phyloP scores from a whole-genome alignment of 108 stramenopile species.

The Skeletonema costatum region DNA sequence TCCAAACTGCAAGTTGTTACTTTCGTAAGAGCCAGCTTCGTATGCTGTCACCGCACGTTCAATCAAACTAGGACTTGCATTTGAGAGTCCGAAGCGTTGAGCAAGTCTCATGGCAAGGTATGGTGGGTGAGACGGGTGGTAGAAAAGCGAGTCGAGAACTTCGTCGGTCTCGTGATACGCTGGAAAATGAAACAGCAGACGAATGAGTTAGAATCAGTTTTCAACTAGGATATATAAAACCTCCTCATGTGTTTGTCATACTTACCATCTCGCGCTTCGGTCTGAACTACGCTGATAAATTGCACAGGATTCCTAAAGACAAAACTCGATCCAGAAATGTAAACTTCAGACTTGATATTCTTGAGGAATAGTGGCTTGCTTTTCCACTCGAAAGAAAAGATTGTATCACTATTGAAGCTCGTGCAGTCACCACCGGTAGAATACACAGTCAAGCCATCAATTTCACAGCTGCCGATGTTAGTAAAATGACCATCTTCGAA shows the following conservation, averaged over 20 bases:
- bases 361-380: conserved; percentile 5
- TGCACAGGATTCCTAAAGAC: conserved; percentile 45
- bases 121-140: conserved; percentile 50
- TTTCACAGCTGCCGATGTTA: not conserved
- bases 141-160: conserved; percentile 32
- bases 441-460: conserved; percentile 3
- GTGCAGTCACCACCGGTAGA: not conserved
- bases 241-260: not conserved
- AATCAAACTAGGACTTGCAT: conserved; percentile 51
- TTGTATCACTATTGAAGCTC: not conserved
- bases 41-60: conserved; percentile 44
- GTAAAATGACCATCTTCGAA: not conserved
- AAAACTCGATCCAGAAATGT: conserved; percentile 3
- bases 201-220: not conserved
- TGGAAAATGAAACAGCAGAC: not conserved
- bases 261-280: conserved; percentile 18
- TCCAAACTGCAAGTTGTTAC: conserved; percentile 14
- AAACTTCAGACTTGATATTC: conserved; percentile 25
- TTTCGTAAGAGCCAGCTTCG: conserved; percentile 7
- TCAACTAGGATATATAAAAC: too few species aligned
- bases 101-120: conserved; percentile 41
- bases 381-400: conserved; percentile 7
- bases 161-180: conserved; percentile 42
- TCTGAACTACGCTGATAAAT: conserved; percentile 33
- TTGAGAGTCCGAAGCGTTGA: conserved; percentile 46